Percentiles rank a stretch among this genome's conserved stretches.
These are phyloP conservation scores for Citrullus mucosospermus DNA, from an alignment of 306 rosid genomes.

Conservation along the genomic window DNA sequence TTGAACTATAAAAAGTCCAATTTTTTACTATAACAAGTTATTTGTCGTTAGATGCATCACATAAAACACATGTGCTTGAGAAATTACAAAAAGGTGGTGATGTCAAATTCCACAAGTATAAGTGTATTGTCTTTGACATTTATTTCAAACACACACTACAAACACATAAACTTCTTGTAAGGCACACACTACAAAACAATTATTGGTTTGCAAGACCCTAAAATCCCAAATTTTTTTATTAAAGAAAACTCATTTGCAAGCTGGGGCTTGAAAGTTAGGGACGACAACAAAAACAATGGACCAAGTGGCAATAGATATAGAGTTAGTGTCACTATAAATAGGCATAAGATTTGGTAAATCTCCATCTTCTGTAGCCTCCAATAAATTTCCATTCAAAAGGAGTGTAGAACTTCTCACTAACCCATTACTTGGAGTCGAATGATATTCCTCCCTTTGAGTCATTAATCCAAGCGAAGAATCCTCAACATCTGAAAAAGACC, in stretches of 20 bases:
- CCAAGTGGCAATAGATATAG: background rate
- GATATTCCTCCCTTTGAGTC: slow-evolving; percentile 53
- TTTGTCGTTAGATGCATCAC: no score
- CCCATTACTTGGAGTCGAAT: slow-evolving; percentile 37
- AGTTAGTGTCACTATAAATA: background rate
- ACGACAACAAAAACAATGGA: background rate
- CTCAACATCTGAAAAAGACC: background rate
- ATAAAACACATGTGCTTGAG: no score
- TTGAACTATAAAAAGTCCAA: no score
- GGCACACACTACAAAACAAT: no score
- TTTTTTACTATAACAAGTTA: no score
- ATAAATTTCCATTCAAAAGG: slow-evolving; percentile 49
- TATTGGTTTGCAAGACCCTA: no score
- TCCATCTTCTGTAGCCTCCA: slow-evolving; percentile 34
- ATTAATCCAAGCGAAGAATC: background rate
- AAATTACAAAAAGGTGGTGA: no score
- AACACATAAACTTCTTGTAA: no score
- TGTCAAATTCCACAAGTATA: no score
- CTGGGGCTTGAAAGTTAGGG: background rate
- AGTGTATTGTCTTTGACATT: no score
- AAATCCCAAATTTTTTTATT: no score
- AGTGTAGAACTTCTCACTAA: slow-evolving; percentile 33
- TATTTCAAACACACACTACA: no score
- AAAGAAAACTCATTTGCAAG: background rate
- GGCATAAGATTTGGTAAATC: slow-evolving; percentile 33